phyloP scores from a whole-genome alignment of 495 filamentous ascomycete genomes.

The Daldinia childiae region DNA sequence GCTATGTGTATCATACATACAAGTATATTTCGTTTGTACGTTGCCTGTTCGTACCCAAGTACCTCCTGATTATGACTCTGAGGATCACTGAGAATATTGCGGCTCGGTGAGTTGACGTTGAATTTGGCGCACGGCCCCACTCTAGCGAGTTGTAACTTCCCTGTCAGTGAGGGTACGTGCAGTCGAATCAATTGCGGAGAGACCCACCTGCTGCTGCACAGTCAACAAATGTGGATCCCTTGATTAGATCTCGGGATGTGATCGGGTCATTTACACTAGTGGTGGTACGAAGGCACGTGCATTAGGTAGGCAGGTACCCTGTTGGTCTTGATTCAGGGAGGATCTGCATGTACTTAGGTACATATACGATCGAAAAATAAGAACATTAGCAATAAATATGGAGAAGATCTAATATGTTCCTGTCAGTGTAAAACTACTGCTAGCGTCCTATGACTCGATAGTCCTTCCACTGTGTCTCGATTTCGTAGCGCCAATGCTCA shows the following conservation, averaged over 20 bases:
- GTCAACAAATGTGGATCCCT: not conserved
- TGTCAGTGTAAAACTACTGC: not conserved
- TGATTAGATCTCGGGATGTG: not conserved
- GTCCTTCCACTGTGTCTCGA: not conserved
- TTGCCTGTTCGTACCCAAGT: not conserved
- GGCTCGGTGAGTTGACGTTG: constrained; percentile 28
- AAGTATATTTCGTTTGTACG: not conserved
- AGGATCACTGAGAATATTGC: not conserved
- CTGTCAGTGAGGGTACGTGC: not conserved
- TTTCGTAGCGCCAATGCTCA: not conserved
- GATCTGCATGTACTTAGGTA: not conserved
- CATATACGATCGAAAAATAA: not conserved
- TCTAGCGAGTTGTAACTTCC: not conserved
- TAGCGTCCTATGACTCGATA: not conserved
- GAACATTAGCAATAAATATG: not conserved
- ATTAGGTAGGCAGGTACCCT: not conserved
- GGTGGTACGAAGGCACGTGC: not conserved
- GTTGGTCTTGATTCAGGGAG: not conserved
- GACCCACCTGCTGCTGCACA: not conserved
- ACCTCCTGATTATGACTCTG: not conserved
- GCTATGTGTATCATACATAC: not conserved
- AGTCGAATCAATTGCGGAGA: not conserved
- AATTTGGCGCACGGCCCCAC: constrained; percentile 18
- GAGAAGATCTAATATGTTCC: not conserved
- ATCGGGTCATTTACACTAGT: not conserved